A percentile compares a stretch with the other conserved stretches of the same genome.
phyloP scores from a whole-genome alignment of 139 green algal genomes.

The Micractinium conductrix region DNA sequence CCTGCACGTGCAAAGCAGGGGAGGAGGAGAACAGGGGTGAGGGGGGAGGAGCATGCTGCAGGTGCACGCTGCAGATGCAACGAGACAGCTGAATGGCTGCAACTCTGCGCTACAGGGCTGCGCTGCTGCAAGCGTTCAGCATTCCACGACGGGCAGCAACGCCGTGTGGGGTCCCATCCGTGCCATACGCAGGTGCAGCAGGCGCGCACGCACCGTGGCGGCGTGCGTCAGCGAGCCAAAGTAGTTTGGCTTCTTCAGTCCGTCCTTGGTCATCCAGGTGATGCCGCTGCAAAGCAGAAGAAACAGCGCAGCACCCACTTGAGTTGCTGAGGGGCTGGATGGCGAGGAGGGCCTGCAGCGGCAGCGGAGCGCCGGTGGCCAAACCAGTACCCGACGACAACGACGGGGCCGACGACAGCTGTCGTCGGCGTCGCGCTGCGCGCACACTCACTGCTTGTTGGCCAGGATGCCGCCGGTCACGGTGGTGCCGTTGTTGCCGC shows the following conservation, averaged over 20 bases:
- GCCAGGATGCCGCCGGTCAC: slow-evolving; percentile 94
- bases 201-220: slow-evolving; percentile 69
- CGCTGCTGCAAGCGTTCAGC: too few relatives aligned
- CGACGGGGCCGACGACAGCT: too few relatives aligned
- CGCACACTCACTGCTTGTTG: slow-evolving; percentile 90
- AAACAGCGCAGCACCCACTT: not conserved
- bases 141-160: too few relatives aligned
- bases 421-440: too few relatives aligned
- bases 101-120: too few relatives aligned
- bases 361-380: too few relatives aligned
- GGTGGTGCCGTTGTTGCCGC: slow-evolving; percentile 99
- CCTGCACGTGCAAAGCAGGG: not conserved
- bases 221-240: slow-evolving; percentile 96
- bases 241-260: slow-evolving; percentile 97
- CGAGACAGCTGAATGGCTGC: too few relatives aligned
- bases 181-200: too few relatives aligned
- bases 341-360: too few relatives aligned
- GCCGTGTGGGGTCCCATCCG: too few relatives aligned
- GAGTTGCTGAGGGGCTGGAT: not conserved
- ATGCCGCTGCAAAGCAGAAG: slow-evolving; percentile 79
- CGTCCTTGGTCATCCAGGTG: slow-evolving; percentile 99
- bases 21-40: not conserved
- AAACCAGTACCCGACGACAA: too few relatives aligned
- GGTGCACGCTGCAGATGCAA: too few relatives aligned
- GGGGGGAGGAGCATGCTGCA: not conserved